phyloP scores from a whole-genome alignment of 2,329 filamentous ascomycete genomes.

The Alternaria panax region DNA sequence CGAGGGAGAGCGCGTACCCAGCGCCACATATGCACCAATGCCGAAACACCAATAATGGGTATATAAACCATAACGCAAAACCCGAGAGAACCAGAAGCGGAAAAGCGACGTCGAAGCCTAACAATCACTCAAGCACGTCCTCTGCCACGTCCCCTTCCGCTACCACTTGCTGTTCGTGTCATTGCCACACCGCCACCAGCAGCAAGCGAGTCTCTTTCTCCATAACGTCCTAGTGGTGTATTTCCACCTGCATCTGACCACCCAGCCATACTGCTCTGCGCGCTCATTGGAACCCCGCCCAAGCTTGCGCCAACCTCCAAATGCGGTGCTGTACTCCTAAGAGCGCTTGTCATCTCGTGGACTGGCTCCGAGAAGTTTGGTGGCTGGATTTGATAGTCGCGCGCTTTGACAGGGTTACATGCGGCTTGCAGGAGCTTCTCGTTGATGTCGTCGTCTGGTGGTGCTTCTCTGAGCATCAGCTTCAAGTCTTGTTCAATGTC shows the following conservation, averaged over 20 bases:
- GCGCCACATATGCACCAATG: neutral
- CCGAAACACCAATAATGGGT: constrained; percentile 22
- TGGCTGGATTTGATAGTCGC: constrained; percentile 47
- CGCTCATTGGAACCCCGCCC: constrained; percentile 51
- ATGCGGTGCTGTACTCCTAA: constrained; percentile 41
- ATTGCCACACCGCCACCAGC: constrained; percentile 44
- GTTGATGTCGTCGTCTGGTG: constrained; percentile 49
- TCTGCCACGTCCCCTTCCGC: constrained; percentile 44
- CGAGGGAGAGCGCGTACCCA: too few species aligned
- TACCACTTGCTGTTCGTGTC: constrained; percentile 49
- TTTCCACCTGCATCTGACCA: constrained; percentile 47
- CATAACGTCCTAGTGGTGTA: constrained; percentile 46
- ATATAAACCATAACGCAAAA: constrained; percentile 19
- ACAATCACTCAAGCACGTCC: constrained; percentile 17
- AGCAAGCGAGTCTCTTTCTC: constrained; percentile 28
- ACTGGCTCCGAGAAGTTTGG: constrained; percentile 42
- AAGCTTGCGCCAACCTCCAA: constrained; percentile 40
- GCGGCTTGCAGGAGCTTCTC: constrained; percentile 49
- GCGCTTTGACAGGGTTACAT: constrained; percentile 41
- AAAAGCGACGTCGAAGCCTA: neutral
- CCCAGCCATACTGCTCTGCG: constrained; percentile 48
- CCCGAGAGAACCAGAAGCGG: neutral
- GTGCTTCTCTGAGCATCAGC: constrained; percentile 54
- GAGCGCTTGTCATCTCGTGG: constrained; percentile 43
- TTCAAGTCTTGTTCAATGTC: constrained; percentile 60